Base-by-base conservation (phyloP, 352 stramenopile species). In the Phytophthora hybrid region DNA sequence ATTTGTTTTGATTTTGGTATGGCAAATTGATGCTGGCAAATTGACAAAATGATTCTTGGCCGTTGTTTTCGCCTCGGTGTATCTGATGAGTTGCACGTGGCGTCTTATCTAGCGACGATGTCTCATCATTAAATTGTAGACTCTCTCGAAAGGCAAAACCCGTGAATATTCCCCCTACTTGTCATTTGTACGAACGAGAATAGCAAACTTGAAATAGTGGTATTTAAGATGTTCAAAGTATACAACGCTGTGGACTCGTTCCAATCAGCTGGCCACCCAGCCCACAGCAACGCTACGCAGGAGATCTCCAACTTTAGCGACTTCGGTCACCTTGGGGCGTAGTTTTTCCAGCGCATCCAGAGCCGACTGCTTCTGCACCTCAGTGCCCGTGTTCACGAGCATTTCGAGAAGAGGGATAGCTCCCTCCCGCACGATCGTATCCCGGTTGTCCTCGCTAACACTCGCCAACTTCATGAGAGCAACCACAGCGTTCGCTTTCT, bases 401-500 rank as follows among this genome's bases (percentile, higher is more conserved):
- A 63, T 2, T 18, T 60, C n/a, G n/a, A 66, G 47, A 4, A 56
- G 57, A n/a, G 65, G 57, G 37, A 72, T 55, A 2, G 47, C 56
- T 34, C 56, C 65, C 32, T 66, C 21, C 16, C 26, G 21, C 8
- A 66, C 63, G 47, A 70, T 70, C 13, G 21, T 34, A 10, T 64
- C 31, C 9, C 13, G 44, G 29, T 59, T 70, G 8, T 63, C 41
- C 14, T 70, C 63, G 44, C 55, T 64, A 19, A n/a, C 16, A 37
- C 52, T 63, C 16, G 63, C 63, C 19, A 69, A 23, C 46, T 55
- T 69, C 18, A 29, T 13, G 6, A 69, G 39, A 19, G 63, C 63
- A 19, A 26, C 29, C n/a, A 39, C 53, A 19, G 63, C 63, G 44
- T 37, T 62, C 1, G 52, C 37, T n/a, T 69, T 74, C 9, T 68